Conservation (phyloP, 2,329 filamentous ascomycete genomes). For the Colletotrichum costaricense region DNA sequence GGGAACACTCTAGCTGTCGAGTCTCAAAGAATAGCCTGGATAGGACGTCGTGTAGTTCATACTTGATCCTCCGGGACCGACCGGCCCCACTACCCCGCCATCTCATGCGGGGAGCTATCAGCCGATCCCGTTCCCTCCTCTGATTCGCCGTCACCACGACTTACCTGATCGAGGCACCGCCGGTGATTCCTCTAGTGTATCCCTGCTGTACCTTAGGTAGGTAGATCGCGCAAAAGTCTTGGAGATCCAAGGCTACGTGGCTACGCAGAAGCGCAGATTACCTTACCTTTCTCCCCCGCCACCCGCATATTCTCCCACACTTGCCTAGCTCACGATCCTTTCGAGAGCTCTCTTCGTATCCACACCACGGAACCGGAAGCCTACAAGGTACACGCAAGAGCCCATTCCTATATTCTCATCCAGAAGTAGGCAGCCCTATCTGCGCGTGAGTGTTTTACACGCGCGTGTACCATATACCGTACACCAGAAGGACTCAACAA, state of each 20-base stretch:
- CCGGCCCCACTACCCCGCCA: conserved; percentile 19
- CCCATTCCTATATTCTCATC: background rate
- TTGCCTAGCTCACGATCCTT: background rate
- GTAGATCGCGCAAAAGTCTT: background rate
- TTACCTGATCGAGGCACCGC: conserved; percentile 23
- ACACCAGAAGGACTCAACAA: background rate
- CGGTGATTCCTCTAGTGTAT: background rate
- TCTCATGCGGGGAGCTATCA: conserved; percentile 15
- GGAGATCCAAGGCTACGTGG: background rate
- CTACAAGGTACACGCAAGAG: background rate
- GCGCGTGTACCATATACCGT: background rate
- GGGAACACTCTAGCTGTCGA: background rate
- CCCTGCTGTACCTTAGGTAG: too few species aligned
- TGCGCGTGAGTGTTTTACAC: background rate
- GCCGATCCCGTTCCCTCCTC: background rate
- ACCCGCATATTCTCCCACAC: background rate
- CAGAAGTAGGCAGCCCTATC: background rate
- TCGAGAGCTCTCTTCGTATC: background rate
- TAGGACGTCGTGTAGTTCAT: background rate
- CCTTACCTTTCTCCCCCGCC: background rate
- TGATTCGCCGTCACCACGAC: conserved; percentile 26
- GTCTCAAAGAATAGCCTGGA: background rate
- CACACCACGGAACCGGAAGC: background rate
- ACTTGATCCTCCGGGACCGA: background rate
- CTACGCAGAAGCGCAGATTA: too few species aligned